These are phyloP conservation scores for Lactifluus piperatus DNA, from an alignment of 768 basidiomycete genomes.

Conservation along the genomic window DNA sequence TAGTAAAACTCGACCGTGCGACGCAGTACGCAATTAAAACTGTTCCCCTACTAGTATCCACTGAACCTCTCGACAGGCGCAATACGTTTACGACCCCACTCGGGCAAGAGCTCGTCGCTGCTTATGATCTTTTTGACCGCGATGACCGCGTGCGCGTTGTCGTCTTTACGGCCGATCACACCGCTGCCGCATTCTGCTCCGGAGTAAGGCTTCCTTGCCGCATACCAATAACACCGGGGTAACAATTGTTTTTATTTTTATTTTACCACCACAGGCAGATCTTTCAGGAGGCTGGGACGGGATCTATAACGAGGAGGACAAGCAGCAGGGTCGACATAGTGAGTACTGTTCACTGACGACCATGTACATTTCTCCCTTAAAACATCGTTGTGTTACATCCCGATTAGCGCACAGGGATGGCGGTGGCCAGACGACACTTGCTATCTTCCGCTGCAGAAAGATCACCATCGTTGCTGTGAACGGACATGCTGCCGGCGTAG, in stretches of 20 bases:
- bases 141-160: conserved; percentile 47
- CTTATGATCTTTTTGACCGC: conserved; percentile 39
- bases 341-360: conserved; percentile 3
- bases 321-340: conserved; percentile 43
- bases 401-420: conserved; percentile 38
- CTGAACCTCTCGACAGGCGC: conserved; percentile 28
- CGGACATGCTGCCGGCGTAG: conserved; percentile 44
- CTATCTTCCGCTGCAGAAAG: conserved; percentile 46
- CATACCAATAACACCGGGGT: not conserved
- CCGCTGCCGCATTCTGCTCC: conserved; percentile 45
- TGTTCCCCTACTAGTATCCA: not conserved
- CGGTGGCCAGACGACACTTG: conserved; percentile 39
- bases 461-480: conserved; percentile 45
- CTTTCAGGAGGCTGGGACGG: conserved; percentile 39
- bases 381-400: too few species aligned
- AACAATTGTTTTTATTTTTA: not conserved
- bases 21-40: conserved; percentile 32
- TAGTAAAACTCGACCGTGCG: conserved; percentile 39
- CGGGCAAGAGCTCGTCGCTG: conserved; percentile 33
- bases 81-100: conserved; percentile 35
- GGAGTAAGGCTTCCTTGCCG: conserved; percentile 32
- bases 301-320: conserved; percentile 31
- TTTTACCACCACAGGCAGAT: conserved; percentile 35
- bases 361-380: not conserved
- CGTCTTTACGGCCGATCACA: conserved; percentile 43